These are phyloP conservation scores for Aspergillus candidus DNA, from an alignment of 2,329 filamentous ascomycete genomes.

Conservation along the genomic window DNA sequence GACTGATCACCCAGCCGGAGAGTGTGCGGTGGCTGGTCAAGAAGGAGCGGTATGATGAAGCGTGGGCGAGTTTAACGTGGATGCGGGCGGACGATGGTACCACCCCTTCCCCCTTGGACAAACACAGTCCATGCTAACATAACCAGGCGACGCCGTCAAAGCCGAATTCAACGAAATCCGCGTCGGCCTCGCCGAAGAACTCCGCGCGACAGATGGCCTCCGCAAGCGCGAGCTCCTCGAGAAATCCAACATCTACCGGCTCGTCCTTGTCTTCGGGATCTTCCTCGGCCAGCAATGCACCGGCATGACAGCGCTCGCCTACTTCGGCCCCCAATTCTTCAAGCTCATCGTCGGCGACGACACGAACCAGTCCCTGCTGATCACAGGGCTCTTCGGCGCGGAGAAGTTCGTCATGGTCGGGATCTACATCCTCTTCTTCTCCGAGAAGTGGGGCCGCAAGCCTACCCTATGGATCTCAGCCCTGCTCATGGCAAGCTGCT, in stretches of 20 bases:
- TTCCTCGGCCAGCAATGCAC: conserved; percentile 45
- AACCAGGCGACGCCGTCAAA: conserved; percentile 35
- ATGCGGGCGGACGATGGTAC: conserved; percentile 32
- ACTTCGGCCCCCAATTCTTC: conserved; percentile 49
- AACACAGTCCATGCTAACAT: background rate
- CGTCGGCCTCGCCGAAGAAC: conserved; percentile 20
- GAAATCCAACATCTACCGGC: conserved; percentile 43
- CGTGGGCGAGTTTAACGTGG: conserved; percentile 44
- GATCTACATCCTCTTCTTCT: conserved; percentile 46
- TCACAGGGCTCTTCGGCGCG: conserved; percentile 47
- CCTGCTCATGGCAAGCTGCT: conserved; percentile 46
- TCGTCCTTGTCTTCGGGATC: conserved; percentile 44
- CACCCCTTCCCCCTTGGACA: too few relatives aligned
- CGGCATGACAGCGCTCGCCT: conserved; percentile 45
- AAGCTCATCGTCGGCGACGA: conserved; percentile 42
- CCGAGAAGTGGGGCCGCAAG: conserved; percentile 46
- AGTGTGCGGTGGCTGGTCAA: conserved; percentile 46
- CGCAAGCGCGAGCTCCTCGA: conserved; percentile 44
- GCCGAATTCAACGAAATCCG: conserved; percentile 38
- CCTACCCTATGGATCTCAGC: conserved; percentile 45
- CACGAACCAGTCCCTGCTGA: conserved; percentile 38
- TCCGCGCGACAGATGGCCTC: conserved; percentile 39
- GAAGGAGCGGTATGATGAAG: conserved; percentile 44
- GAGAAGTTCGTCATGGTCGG: conserved; percentile 46
- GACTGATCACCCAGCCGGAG: conserved; percentile 46